Percentiles rank a stretch among this genome's conserved stretches.
Conservation (phyloP, 805 yeast species). For the Zygotorulaspora chibaensis region DNA sequence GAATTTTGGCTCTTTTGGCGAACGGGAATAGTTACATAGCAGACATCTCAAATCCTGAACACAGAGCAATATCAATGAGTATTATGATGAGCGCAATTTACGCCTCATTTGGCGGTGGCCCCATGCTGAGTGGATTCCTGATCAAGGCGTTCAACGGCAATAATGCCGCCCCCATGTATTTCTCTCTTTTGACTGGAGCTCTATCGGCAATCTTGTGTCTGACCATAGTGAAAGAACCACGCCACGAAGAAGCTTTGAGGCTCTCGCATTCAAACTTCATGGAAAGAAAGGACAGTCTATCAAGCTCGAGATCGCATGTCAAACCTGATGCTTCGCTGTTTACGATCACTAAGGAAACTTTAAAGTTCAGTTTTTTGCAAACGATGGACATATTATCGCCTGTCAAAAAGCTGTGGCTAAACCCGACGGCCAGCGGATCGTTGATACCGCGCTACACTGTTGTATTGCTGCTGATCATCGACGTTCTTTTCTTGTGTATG, state of each 20-base stretch:
- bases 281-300: constrained; percentile 31
- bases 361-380: constrained; percentile 14
- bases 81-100: constrained; percentile 54
- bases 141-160: constrained; percentile 32
- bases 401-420: constrained; percentile 49
- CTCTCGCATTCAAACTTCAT: constrained; percentile 45
- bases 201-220: constrained; percentile 36
- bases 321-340: constrained; percentile 14
- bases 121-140: constrained; percentile 48
- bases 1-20: constrained; percentile 50
- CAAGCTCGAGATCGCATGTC: constrained; percentile 25
- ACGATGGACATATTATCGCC: constrained; percentile 41
- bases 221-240: constrained; percentile 56
- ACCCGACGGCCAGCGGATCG: constrained; percentile 31
- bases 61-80: constrained; percentile 57
- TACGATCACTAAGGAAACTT: constrained; percentile 1
- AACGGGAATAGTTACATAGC: constrained; percentile 65
- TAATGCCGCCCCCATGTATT: constrained; percentile 32
- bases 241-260: constrained; percentile 50
- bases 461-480: constrained; percentile 45
- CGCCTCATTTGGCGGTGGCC: constrained; percentile 62
- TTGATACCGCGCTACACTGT: constrained; percentile 43
- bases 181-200: constrained; percentile 29
- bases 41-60: constrained; percentile 63
- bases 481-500: constrained; percentile 40